Evolutionary conservation across 805 yeast species (phyloP).

Genomic region (Yarrowia osloensis): DNA sequence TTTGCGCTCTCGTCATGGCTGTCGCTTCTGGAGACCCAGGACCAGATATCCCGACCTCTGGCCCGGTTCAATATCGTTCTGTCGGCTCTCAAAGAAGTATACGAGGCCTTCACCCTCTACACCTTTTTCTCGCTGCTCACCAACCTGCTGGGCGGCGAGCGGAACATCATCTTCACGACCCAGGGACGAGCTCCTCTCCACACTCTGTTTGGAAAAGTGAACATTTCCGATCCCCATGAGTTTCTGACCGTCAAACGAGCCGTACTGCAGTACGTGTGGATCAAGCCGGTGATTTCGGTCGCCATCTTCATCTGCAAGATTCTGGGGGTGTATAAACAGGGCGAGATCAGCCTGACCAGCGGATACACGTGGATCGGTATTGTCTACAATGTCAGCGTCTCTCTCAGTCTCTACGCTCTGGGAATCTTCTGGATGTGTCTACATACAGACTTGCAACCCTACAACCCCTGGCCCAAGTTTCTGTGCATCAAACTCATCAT

Average conservation of each 20-base stretch:
- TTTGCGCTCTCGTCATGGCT: constrained; percentile 72
- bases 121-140: constrained; percentile 86
- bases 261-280: constrained; percentile 91
- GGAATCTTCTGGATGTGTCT: constrained; percentile 93
- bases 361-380: constrained; percentile 65
- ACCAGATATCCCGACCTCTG: constrained; percentile 27
- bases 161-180: constrained; percentile 70
- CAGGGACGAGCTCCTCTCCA: constrained; percentile 70
- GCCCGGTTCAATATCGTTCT: constrained; percentile 47
- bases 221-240: constrained; percentile 82
- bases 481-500: constrained; percentile 89
- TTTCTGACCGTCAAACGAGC: constrained; percentile 79
- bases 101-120: constrained; percentile 94
- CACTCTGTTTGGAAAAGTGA: constrained; percentile 65
- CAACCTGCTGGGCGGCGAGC: constrained; percentile 87
- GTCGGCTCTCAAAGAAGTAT: constrained; percentile 82
- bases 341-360: constrained; percentile 51
- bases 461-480: constrained; percentile 89
- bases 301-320: constrained; percentile 51
- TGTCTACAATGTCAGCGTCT: constrained; percentile 75
- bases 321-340: constrained; percentile 53
- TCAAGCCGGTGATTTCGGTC: constrained; percentile 79
- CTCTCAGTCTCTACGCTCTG: constrained; percentile 77
- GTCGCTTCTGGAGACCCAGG: constrained; percentile 51
- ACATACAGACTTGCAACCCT: constrained; percentile 71